Evolutionary conservation across 192 early-diverging fungal genomes (phyloP), one percentile per base, ranked within the genome.

Genomic region (Coemansia sp.): DNA sequence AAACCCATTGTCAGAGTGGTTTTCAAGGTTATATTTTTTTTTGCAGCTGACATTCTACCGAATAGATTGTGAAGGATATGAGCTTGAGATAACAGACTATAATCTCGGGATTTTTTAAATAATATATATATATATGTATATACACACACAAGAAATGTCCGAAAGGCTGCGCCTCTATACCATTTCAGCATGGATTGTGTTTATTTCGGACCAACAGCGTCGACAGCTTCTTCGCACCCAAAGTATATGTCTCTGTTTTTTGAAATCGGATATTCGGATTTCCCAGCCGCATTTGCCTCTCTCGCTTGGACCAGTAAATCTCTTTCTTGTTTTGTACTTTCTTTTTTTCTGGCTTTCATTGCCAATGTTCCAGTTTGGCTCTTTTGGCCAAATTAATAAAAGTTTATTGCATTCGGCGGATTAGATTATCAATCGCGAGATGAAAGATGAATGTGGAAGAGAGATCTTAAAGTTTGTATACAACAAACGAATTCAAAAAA

Each of bases 251-350:
- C 17, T 12, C 17, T 48, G 9, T 9, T 41, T 12, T 48, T 15
- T 48, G 45, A 48, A 48, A 48, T 48, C 45, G 45, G 45, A 48
- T 48, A 48, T 48, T 48, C 45, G 45, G 45, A 48, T 48, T 48
- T 48, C 45, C 45, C 45, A 48, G 14, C 45, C 14, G 14, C 45
- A 15, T 48, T 15, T 3, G 14, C 12, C 45, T 15, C 17, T 48
- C 17, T 3, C 45, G 17, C 45, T 12, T 48, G 45, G 45, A 15
- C 45, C 45, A 48, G 45, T 15, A 9, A 41, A 41, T 9, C 5
- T 9, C 5, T 41, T 41, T 6, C 11, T 12, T 9, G 39, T 41
- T 41, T 12, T 9, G 39, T 41, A 28, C 39, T 9, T 41, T 41
- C 39, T 41, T 41, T 12, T 41, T 41, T 41, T 41, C 39, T 41